Conservation (phyloP, 1,139 yeast genomes). For the Suhomyces atakaporum region DNA sequence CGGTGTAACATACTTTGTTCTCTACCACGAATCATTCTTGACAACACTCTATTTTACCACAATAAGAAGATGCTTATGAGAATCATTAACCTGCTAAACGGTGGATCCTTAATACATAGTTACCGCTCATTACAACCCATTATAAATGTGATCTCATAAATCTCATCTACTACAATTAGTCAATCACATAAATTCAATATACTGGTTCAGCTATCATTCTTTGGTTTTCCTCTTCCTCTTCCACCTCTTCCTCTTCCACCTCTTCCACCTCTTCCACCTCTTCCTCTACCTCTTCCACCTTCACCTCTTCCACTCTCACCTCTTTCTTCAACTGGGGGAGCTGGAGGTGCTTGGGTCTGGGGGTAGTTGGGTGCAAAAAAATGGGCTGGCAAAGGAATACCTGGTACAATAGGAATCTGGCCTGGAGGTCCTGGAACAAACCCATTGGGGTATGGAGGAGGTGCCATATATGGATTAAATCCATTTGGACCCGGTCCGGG, state of each 20-base stretch:
- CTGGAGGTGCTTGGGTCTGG: conserved; percentile 5
- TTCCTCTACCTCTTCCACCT: conserved; percentile 22
- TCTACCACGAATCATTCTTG: too few relatives aligned
- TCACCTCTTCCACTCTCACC: conserved; percentile 10
- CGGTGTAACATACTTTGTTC: too few relatives aligned
- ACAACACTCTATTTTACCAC: too few relatives aligned
- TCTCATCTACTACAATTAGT: too few relatives aligned
- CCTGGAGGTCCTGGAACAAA: conserved; percentile 16
- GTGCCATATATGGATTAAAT: conserved; percentile 5
- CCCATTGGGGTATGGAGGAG: conserved; percentile 11
- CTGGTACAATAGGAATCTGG: conserved; percentile 26
- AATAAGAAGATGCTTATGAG: too few relatives aligned
- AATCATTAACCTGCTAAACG: too few relatives aligned
- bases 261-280: conserved; percentile 24
- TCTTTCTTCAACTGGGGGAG: neutral
- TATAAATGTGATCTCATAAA: too few relatives aligned
- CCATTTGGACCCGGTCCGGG: conserved; percentile 12
- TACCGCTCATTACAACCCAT: too few relatives aligned
- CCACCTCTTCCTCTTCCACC: conserved; percentile 23
- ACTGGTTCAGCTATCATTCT: neutral
- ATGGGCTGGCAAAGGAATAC: conserved; percentile 39
- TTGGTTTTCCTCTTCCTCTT: conserved; percentile 14
- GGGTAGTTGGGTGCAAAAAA: conserved; percentile 23
- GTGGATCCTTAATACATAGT: too few relatives aligned
- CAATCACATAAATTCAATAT: too few relatives aligned